Base-by-base conservation (phyloP, 164 flowering plant species). In the Annona cherimola region DNA sequence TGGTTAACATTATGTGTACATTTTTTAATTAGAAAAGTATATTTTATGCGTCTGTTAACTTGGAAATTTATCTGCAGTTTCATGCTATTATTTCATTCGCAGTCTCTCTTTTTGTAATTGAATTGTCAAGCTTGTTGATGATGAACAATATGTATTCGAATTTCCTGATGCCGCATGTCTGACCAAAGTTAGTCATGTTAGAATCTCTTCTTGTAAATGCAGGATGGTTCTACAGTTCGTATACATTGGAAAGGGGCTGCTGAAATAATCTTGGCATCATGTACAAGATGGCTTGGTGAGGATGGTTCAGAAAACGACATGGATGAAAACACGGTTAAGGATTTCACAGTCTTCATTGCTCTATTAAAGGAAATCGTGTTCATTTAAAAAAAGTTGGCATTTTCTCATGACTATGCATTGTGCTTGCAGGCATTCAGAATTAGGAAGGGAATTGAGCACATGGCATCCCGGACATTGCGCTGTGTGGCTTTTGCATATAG, bases 241-340 rank as follows among this genome's bases (percentile, higher is more conserved):
- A 75, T 95, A 61, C 97, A 95, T 71, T 93, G 98, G 98, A 93
- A 95, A 80, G 98, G 98, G 1, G 99, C 98, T 76, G 97, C 99
- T 42, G 99, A 95, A 74, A 85, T 95, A 71, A 91, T 95, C 42
- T 79, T 95, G 68, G 86, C 83, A 6, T 84, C 84, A 8, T 95
- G 96, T 75, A 79, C 90, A 11, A 16, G 50, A 5, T 91, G 84
- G 74, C 76, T 95, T 63, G 91, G 89, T 75, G 69, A 19, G 61
- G 77, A 81, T 77, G 89, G 79, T 60, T 26, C 20, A 5, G 67
- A 79, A 55, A 81, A 76, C 14, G 73, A 67, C 42, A 46, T 92
- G 84, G 83, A 83, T 81, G 85, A 86, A 39, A 82, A 83, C 42
- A 87, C 89, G 99, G 99, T 93, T n/a, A 44, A 12, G 3, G 16